Conservation (phyloP, 345 rosid genomes). For the Aegle marmelos region DNA sequence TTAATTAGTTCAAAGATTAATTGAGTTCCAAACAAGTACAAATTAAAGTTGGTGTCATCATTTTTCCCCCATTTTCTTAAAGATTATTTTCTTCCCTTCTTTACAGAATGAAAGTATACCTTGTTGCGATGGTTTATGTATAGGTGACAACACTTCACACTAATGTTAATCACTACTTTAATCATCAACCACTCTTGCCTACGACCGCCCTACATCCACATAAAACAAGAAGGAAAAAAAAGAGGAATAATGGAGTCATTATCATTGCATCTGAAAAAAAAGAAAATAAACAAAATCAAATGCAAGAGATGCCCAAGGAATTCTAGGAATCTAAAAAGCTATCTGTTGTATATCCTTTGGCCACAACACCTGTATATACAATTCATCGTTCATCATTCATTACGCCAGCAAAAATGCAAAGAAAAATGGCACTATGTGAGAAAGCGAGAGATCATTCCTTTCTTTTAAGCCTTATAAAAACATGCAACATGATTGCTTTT, state of each 20-base stretch:
- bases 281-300: not conserved
- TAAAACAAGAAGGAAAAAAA: not conserved
- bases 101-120: not conserved
- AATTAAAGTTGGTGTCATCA: not conserved
- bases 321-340: not conserved
- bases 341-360: not conserved
- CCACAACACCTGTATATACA: not conserved
- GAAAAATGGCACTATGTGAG: not conserved
- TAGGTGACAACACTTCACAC: not conserved
- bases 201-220: not conserved
- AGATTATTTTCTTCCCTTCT: too few species aligned
- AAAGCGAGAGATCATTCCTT: not conserved
- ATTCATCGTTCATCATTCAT: not conserved
- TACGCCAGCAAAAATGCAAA: not conserved
- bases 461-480: not conserved
- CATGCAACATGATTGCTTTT: slow-evolving; percentile 13
- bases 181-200: not conserved
- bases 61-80: too few species aligned
- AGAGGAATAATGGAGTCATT: not conserved
- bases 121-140: not conserved
- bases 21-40: not conserved
- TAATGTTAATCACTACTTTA: not conserved
- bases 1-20: too few species aligned
- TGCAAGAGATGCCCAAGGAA: slow-evolving; percentile 3
- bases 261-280: slow-evolving; percentile 4